Conservation (phyloP, 2,329 filamentous ascomycete species). For the Epichloe bromicola region DNA sequence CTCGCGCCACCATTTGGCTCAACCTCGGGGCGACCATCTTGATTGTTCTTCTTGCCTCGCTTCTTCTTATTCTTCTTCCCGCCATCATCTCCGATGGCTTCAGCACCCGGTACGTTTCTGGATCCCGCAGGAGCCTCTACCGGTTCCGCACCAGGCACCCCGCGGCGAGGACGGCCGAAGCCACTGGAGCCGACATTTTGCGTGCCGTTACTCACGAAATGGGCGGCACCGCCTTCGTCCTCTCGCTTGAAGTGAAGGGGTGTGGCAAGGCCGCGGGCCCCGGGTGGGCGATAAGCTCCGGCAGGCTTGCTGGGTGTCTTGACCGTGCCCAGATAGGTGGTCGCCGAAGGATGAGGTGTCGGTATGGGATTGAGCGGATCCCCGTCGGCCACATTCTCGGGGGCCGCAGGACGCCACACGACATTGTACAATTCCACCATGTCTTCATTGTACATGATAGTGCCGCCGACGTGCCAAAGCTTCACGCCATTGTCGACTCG, state of each 20-base stretch:
- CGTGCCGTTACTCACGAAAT: conserved; percentile 65
- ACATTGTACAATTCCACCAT: conserved; percentile 91
- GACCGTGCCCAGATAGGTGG: conserved; percentile 67
- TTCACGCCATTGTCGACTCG: conserved; percentile 95
- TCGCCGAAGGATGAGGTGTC: conserved; percentile 67
- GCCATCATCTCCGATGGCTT: conserved; percentile 55
- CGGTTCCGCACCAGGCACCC: conserved; percentile 77
- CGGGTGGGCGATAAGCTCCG: conserved; percentile 92
- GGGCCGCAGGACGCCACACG: conserved; percentile 67
- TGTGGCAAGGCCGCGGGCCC: conserved; percentile 76
- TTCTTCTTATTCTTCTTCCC: conserved; percentile 96
- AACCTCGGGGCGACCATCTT: conserved; percentile 46
- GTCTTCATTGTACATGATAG: conserved; percentile 89
- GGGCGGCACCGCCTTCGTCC: conserved; percentile 87
- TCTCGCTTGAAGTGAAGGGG: conserved; percentile 95
- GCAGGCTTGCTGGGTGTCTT: conserved; percentile 95
- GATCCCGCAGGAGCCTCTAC: conserved; percentile 54
- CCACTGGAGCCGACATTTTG: conserved; percentile 60
- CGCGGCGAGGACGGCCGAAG: conserved; percentile 64
- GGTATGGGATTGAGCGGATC: conserved; percentile 67
- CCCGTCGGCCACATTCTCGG: conserved; percentile 42
- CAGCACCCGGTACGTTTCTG: conserved; percentile 52
- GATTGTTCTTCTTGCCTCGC: conserved; percentile 79
- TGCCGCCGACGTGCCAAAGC: conserved; percentile 83
- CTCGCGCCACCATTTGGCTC: conserved; percentile 33